phyloP scores from a whole-genome alignment of 2,329 filamentous ascomycete species.

The Colletotrichum cuscutae region DNA sequence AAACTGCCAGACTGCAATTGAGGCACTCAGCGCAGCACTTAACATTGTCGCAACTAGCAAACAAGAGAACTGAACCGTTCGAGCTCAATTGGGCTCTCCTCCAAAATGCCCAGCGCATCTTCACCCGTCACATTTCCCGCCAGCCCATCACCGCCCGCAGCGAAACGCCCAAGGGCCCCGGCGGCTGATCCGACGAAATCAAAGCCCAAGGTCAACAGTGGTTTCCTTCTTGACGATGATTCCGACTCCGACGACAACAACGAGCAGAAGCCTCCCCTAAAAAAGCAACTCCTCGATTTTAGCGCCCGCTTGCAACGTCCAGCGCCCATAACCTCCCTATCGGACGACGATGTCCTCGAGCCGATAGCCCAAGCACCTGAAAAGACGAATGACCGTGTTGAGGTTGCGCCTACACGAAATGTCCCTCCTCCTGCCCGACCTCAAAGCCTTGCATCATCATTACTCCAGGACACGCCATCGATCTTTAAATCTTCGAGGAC shows the following conservation, averaged over 20 bases:
- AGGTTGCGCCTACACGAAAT: background rate
- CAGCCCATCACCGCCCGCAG: constrained; percentile 53
- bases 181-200: constrained; percentile 42
- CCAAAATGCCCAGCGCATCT: constrained; percentile 66
- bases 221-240: constrained; percentile 52
- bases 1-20: background rate
- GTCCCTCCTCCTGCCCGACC: background rate
- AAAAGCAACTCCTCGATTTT: constrained; percentile 35
- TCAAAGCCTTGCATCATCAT: background rate
- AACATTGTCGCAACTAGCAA: background rate
- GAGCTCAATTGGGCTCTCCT: background rate
- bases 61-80: background rate
- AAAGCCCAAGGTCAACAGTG: constrained; percentile 47
- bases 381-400: background rate
- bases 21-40: background rate
- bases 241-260: constrained; percentile 41
- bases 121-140: constrained; percentile 67
- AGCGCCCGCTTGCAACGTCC: constrained; percentile 11
- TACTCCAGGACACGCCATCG: constrained; percentile 36
- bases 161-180: constrained; percentile 51
- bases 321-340: background rate
- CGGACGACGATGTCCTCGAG: background rate
- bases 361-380: background rate
- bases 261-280: constrained; percentile 28
- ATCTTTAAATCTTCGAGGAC: constrained; percentile 32